A percentile compares a stretch with the other conserved stretches of the same genome.
These are phyloP conservation scores for Pseudopithomyces maydicus DNA, from an alignment of 2,329 filamentous ascomycete genomes.

Conservation along the genomic window DNA sequence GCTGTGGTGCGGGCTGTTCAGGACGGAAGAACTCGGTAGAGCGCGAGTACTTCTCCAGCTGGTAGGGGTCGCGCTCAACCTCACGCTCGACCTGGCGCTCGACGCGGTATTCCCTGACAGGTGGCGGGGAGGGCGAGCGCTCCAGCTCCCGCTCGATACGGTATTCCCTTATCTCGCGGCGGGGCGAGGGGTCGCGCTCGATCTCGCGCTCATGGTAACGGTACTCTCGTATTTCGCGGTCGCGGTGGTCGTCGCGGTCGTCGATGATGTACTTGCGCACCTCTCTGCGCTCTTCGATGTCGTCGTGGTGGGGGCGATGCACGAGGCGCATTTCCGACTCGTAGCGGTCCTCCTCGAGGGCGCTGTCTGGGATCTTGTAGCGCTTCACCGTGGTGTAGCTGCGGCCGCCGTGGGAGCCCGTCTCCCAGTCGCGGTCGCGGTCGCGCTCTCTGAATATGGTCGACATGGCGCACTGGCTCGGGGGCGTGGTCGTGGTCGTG, in stretches of 20 bases:
- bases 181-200: slow-evolving; percentile 48
- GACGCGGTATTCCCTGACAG: slow-evolving; percentile 38
- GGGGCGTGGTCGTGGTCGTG: no score
- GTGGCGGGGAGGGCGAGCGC: slow-evolving; percentile 51
- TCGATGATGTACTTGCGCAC: slow-evolving; percentile 48
- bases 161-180: slow-evolving; percentile 54
- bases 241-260: slow-evolving; percentile 31
- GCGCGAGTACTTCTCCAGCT: slow-evolving; percentile 58
- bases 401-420: slow-evolving; percentile 42
- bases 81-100: slow-evolving; percentile 37
- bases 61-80: slow-evolving; percentile 41
- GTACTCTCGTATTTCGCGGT: slow-evolving; percentile 43
- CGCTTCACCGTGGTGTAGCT: slow-evolving; percentile 63
- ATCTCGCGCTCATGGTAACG: slow-evolving; percentile 39
- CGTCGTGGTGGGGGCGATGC: slow-evolving; percentile 41
- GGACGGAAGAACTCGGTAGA: slow-evolving; percentile 59
- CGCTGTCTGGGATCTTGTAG: slow-evolving; percentile 59
- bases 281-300: slow-evolving; percentile 34
- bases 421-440: slow-evolving; percentile 53
- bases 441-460: slow-evolving; percentile 53
- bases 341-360: slow-evolving; percentile 49
- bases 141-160: slow-evolving; percentile 59
- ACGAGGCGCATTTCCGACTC: slow-evolving; percentile 57
- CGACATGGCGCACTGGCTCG: slow-evolving; percentile 46
- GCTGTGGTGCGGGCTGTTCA: slow-evolving; percentile 41